Evolutionary conservation across 2,329 filamentous ascomycete species (phyloP).

Genomic region (Fusarium sp.): DNA sequence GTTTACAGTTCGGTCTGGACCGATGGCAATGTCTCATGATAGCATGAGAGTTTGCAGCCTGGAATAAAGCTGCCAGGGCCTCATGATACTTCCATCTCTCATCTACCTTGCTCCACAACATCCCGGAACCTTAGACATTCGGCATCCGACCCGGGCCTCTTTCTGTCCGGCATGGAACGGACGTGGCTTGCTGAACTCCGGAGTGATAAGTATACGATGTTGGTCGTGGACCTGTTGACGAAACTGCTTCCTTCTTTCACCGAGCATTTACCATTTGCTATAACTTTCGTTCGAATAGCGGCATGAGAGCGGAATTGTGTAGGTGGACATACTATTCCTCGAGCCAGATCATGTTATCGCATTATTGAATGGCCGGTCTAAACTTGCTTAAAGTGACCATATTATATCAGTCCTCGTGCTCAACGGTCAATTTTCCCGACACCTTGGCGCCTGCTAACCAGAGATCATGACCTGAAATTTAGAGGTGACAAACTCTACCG

Average conservation of each 20-base stretch:
- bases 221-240: background rate
- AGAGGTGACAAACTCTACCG: slow-evolving; percentile 2
- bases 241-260: background rate
- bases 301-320: background rate
- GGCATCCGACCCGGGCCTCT: background rate
- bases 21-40: slow-evolving; percentile 1
- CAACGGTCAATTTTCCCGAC: background rate
- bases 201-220: background rate
- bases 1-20: background rate
- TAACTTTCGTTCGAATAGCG: background rate
- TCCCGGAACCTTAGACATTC: slow-evolving; percentile 10
- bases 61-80: background rate
- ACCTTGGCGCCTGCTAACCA: background rate
- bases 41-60: background rate
- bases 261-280: background rate
- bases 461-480: background rate
- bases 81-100: background rate
- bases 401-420: background rate
- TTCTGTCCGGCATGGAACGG: slow-evolving; percentile 22
- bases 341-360: background rate
- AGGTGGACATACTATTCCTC: background rate
- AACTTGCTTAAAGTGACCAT: background rate
- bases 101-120: background rate
- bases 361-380: background rate
- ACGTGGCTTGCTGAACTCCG: slow-evolving; percentile 10